These are phyloP conservation scores for Hymenoscyphus albidus DNA, from an alignment of 2,329 filamentous ascomycete genomes.

Conservation along the genomic window DNA sequence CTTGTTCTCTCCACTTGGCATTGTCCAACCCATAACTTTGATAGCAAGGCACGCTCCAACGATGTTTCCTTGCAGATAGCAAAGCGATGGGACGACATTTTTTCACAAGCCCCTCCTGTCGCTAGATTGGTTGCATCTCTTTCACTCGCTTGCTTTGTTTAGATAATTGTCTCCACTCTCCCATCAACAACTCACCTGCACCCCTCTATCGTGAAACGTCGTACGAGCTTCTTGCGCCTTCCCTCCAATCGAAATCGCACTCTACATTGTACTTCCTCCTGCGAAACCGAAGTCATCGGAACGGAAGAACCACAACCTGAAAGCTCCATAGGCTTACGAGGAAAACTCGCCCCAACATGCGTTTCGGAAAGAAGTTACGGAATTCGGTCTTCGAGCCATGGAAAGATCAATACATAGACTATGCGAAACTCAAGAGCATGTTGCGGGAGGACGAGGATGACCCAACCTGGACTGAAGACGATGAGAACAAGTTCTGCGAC, in stretches of 20 bases:
- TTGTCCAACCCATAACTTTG: background rate
- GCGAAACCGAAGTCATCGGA: background rate
- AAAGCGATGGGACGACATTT: background rate
- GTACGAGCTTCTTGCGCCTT: background rate
- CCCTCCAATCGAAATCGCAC: background rate
- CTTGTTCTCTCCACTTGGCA: background rate
- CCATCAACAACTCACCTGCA: background rate
- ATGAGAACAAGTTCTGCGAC: slow-evolving; percentile 90
- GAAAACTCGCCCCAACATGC: slow-evolving; percentile 55
- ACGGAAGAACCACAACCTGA: background rate
- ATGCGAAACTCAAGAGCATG: slow-evolving; percentile 84
- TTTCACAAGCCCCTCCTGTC: slow-evolving; percentile 5
- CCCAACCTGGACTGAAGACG: slow-evolving; percentile 81
- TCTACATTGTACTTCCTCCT: background rate
- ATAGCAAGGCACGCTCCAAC: background rate
- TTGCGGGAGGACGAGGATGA: slow-evolving; percentile 71
- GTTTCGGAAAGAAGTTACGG: slow-evolving; percentile 86
- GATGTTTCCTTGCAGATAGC: background rate
- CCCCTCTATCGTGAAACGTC: background rate
- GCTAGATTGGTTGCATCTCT: no score
- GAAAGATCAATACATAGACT: slow-evolving; percentile 94
- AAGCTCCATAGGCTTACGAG: background rate
- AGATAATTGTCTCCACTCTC: background rate
- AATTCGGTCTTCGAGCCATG: slow-evolving; percentile 79
- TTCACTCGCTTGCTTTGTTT: slow-evolving; percentile 8